Conservation (phyloP, 2,329 filamentous ascomycete species). For the Hypoxylon sp. region DNA sequence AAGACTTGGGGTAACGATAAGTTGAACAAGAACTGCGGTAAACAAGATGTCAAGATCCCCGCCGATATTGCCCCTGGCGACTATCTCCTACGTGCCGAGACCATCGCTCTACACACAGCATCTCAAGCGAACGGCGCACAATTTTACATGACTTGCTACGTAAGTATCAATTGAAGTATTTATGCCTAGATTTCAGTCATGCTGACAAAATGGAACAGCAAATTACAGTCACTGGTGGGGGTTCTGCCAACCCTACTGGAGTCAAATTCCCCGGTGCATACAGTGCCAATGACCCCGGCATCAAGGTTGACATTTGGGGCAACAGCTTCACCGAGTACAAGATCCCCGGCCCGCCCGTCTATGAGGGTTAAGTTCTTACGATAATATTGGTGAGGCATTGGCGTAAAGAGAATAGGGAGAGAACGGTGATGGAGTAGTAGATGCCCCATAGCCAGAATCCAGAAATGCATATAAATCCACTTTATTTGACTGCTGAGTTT, state of each 20-base stretch:
- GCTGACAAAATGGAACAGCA: conserved; percentile 51
- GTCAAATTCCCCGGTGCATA: conserved; percentile 66
- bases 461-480: background rate
- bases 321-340: conserved; percentile 55
- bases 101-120: conserved; percentile 60
- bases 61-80: conserved; percentile 58
- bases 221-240: conserved; percentile 63
- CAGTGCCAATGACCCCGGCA: conserved; percentile 62
- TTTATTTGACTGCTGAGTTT: background rate
- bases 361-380: conserved; percentile 31
- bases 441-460: conserved; percentile 1
- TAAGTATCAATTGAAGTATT: conserved; percentile 25
- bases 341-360: conserved; percentile 58
- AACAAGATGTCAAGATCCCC: conserved; percentile 57
- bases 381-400: background rate
- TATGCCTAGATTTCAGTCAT: too few relatives aligned
- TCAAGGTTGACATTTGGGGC: conserved; percentile 63
- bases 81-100: conserved; percentile 61
- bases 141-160: conserved; percentile 51
- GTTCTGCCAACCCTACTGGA: conserved; percentile 58
- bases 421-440: background rate
- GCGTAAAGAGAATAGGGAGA: background rate
- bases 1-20: conserved; percentile 55
- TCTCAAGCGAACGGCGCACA: conserved; percentile 47
- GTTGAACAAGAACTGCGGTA: conserved; percentile 50